These are phyloP conservation scores for Fraxinus pennsylvanica DNA, from an alignment of 257 asterid species.

Conservation along the genomic window DNA sequence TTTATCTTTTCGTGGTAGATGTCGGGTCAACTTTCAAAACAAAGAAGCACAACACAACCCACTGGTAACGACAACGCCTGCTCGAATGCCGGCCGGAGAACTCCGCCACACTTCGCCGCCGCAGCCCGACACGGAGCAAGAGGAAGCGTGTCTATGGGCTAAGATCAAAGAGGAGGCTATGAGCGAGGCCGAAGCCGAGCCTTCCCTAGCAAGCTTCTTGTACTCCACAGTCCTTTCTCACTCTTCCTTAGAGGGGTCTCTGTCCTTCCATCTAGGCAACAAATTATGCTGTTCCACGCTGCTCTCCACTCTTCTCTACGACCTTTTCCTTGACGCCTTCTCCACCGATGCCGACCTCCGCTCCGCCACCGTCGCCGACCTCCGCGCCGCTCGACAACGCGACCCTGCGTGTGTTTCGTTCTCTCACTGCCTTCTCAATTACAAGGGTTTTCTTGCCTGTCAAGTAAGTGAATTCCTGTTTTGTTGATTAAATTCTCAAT, in stretches of 20 bases:
- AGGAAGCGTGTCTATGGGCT: slow-evolving; percentile 72
- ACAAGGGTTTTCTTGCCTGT: slow-evolving; percentile 69
- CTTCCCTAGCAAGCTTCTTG: slow-evolving; percentile 80
- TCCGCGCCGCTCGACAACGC: slow-evolving; percentile 58
- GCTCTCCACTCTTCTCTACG: slow-evolving; percentile 78
- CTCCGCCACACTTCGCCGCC: slow-evolving; percentile 44
- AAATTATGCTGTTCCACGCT: slow-evolving; percentile 90
- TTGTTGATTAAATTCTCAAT: neutral
- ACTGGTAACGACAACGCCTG: slow-evolving; percentile 29
- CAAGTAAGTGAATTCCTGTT: slow-evolving; percentile 42
- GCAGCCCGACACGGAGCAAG: slow-evolving; percentile 44
- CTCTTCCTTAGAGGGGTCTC: slow-evolving; percentile 75
- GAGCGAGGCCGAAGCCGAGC: slow-evolving; percentile 83
- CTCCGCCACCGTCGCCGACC: slow-evolving; percentile 71
- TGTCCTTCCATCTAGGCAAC: slow-evolving; percentile 83
- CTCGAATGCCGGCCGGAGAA: slow-evolving; percentile 63
- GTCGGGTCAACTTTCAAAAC: no score
- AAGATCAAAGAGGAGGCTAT: slow-evolving; percentile 78
- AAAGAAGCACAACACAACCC: no score
- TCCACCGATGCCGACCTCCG: slow-evolving; percentile 71
- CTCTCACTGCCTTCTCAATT: slow-evolving; percentile 69
- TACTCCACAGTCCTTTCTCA: slow-evolving; percentile 84
- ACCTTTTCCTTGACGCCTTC: slow-evolving; percentile 70
- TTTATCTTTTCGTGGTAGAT: no score
- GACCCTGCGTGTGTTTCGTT: slow-evolving; percentile 72